Conservation (phyloP, 2,329 filamentous ascomycete species). For the Paradendryphiella salina region DNA sequence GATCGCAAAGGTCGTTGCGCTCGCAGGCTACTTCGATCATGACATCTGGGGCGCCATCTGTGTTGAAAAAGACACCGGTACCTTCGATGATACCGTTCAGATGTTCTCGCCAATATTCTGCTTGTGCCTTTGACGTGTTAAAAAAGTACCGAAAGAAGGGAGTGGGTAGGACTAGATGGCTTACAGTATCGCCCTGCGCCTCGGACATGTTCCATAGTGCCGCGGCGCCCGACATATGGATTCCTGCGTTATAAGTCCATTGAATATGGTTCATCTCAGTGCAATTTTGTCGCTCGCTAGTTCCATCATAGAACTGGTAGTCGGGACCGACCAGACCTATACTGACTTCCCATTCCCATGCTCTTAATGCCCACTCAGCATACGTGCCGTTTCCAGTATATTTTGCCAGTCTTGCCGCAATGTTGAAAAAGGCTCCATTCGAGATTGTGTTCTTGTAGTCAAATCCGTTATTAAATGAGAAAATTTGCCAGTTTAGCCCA, state of each 20-base stretch:
- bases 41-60: constrained; percentile 49
- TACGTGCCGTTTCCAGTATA: constrained; percentile 61
- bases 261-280: constrained; percentile 48
- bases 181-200: constrained; percentile 31
- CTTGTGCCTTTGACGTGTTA: constrained; percentile 18
- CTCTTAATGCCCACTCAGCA: constrained; percentile 63
- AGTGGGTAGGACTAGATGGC: background rate
- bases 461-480: constrained; percentile 71
- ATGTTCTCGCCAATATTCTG: constrained; percentile 28
- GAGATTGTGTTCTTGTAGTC: constrained; percentile 78
- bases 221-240: constrained; percentile 51
- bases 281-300: constrained; percentile 50
- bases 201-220: constrained; percentile 53
- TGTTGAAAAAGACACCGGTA: constrained; percentile 49
- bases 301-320: constrained; percentile 52
- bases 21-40: constrained; percentile 56
- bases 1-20: constrained; percentile 48
- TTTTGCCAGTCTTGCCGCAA: constrained; percentile 71
- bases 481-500: constrained; percentile 74
- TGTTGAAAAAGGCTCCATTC: constrained; percentile 77
- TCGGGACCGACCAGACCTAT: constrained; percentile 55
- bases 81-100: constrained; percentile 39
- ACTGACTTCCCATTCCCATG: constrained; percentile 58
- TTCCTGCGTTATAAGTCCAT: constrained; percentile 53
- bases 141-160: constrained; percentile 8